These are phyloP conservation scores for Chamaenerion angustifolium DNA, from an alignment of 345 rosid species.

Conservation along the genomic window DNA sequence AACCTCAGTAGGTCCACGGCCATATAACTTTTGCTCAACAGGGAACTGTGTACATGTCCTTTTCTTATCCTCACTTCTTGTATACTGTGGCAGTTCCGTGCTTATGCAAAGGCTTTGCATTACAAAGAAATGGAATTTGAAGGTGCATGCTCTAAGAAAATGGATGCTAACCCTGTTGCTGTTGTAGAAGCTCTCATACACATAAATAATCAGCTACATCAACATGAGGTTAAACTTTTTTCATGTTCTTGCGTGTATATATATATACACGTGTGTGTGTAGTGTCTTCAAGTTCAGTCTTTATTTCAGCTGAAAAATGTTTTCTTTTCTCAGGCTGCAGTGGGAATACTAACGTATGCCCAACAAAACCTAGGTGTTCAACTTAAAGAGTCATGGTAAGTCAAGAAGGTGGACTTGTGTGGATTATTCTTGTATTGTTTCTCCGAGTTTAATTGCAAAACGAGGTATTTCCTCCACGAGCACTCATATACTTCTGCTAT, in stretches of 20 bases:
- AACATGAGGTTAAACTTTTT: constrained; percentile 58
- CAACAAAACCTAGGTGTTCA: constrained; percentile 85
- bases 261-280: neutral
- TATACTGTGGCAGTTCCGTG: constrained; percentile 49
- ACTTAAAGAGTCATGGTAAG: constrained; percentile 92
- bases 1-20: too few species aligned
- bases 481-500: neutral
- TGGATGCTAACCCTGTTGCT: constrained; percentile 96
- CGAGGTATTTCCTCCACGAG: neutral
- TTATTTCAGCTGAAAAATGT: neutral
- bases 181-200: constrained; percentile 96
- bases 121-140: constrained; percentile 99
- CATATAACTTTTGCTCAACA: neutral
- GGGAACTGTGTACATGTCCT: neutral
- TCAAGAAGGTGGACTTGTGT: neutral
- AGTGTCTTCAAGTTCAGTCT: neutral
- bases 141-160: constrained; percentile 73
- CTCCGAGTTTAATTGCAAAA: neutral
- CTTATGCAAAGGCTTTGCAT: constrained; percentile 96
- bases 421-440: neutral
- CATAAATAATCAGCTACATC: constrained; percentile 95
- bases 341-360: constrained; percentile 94
- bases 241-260: neutral
- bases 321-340: constrained; percentile 59
- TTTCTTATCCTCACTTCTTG: neutral